A percentile compares a stretch with the other conserved stretches of the same genome.
These are phyloP conservation scores for Rhododendron molle DNA, from an alignment of 148 eudicot species.

Conservation along the genomic window DNA sequence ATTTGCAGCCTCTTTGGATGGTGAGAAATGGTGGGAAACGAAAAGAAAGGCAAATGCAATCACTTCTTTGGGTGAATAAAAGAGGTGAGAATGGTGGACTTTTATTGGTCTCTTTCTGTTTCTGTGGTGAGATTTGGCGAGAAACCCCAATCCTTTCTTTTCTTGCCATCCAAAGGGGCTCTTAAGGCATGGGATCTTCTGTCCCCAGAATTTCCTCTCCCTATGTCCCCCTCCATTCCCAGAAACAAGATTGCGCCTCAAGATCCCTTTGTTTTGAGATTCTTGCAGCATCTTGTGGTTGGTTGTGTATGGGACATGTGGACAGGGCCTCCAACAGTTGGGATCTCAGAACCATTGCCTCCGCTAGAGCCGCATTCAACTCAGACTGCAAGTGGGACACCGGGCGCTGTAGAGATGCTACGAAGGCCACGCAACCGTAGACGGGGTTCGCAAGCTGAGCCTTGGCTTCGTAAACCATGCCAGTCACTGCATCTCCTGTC, in stretches of 20 bases:
- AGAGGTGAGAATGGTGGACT: background rate
- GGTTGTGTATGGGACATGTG: background rate
- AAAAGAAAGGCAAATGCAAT: background rate
- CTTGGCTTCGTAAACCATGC: slow-evolving; percentile 13
- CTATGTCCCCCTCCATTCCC: background rate
- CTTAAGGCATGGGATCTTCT: background rate
- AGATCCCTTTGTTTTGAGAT: background rate
- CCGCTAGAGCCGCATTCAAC: background rate
- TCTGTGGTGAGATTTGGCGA: background rate
- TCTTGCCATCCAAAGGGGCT: background rate
- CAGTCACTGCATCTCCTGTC: slow-evolving; percentile 9
- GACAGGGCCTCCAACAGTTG: background rate
- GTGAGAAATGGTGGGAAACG: background rate
- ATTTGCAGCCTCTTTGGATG: background rate
- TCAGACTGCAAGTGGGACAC: background rate
- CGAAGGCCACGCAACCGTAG: background rate
- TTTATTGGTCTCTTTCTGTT: background rate
- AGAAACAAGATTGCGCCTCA: background rate
- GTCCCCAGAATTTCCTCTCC: background rate
- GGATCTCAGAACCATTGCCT: slow-evolving; percentile 2
- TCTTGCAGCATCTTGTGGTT: background rate
- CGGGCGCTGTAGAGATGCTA: background rate
- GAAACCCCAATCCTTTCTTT: background rate
- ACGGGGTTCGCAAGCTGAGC: slow-evolving; percentile 6
- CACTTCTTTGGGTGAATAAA: background rate